Evolutionary conservation across 1,139 yeast genomes (phyloP).

Genomic region (Nakaseomyces uthaithaninus): DNA sequence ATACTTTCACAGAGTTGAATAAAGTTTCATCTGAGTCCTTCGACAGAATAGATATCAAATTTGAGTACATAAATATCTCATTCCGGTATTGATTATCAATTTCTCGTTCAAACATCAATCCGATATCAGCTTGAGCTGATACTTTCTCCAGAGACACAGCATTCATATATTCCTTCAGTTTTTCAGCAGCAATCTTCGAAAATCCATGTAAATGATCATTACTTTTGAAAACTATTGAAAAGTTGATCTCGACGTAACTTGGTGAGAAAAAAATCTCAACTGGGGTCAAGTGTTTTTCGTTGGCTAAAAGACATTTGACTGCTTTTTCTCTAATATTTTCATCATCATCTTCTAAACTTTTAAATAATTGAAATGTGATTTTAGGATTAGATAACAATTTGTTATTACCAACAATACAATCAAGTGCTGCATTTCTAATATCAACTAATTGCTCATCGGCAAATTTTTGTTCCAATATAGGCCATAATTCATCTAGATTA

Average conservation of each 20-base stretch:
- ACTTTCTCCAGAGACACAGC: neutral
- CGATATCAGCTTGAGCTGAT: slow-evolving; percentile 7
- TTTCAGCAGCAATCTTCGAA: neutral
- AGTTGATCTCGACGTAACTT: neutral
- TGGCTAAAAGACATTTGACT: slow-evolving; percentile 31
- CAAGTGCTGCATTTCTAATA: slow-evolving; percentile 42
- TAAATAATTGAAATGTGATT: slow-evolving; percentile 28
- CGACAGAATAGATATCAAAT: neutral
- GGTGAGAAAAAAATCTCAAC: neutral
- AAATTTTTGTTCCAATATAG: slow-evolving; percentile 30
- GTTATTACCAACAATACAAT: slow-evolving; percentile 33
- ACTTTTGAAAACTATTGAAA: neutral
- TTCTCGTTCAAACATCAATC: slow-evolving; percentile 42
- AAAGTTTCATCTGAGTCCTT: neutral
- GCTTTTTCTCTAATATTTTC: slow-evolving; percentile 38
- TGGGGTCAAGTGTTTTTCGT: slow-evolving; percentile 7
- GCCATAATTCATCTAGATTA: slow-evolving; percentile 15
- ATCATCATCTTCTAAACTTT: slow-evolving; percentile 54
- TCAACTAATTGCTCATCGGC: slow-evolving; percentile 41
- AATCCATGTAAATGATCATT: neutral
- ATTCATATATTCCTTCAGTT: neutral
- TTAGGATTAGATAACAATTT: slow-evolving; percentile 17
- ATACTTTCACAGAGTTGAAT: neutral
- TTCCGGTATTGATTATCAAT: slow-evolving; percentile 45
- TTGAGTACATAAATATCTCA: slow-evolving; percentile 29